These are phyloP conservation scores for Ambrosia trifida DNA, from an alignment of 129 eudicot species.

Conservation along the genomic window DNA sequence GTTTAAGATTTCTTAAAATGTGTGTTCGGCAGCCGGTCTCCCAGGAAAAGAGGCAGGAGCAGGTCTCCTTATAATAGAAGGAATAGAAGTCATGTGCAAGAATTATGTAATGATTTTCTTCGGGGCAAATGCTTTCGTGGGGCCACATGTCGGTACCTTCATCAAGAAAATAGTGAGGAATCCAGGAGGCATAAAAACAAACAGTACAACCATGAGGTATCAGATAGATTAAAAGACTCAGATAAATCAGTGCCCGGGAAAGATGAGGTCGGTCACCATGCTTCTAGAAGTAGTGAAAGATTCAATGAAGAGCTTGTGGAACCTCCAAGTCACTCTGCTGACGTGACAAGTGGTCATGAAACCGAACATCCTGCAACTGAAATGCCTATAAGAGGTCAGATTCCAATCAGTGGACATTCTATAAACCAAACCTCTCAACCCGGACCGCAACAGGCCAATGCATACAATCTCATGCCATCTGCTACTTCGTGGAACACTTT, in stretches of 20 bases:
- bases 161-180: slow-evolving; percentile 48
- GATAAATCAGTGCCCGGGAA: slow-evolving; percentile 31
- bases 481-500: slow-evolving; percentile 50
- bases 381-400: slow-evolving; percentile 3
- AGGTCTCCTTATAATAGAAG: slow-evolving; percentile 62
- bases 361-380: slow-evolving; percentile 8
- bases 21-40: slow-evolving; percentile 67
- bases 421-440: slow-evolving; percentile 37
- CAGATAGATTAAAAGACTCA: slow-evolving; percentile 30
- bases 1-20: neutral
- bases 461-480: slow-evolving; percentile 20
- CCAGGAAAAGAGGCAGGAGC: slow-evolving; percentile 80
- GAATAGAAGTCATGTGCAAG: slow-evolving; percentile 41
- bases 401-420: neutral
- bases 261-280: slow-evolving; percentile 28
- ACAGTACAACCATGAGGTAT: slow-evolving; percentile 35
- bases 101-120: slow-evolving; percentile 57
- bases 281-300: slow-evolving; percentile 26
- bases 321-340: slow-evolving; percentile 27
- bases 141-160: slow-evolving; percentile 59
- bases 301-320: slow-evolving; percentile 32
- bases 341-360: slow-evolving; percentile 15
- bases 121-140: slow-evolving; percentile 77
- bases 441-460: neutral
- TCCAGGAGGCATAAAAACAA: slow-evolving; percentile 44